phyloP scores from a whole-genome alignment of 768 basidiomycete genomes.

The Suillus occidentalis region DNA sequence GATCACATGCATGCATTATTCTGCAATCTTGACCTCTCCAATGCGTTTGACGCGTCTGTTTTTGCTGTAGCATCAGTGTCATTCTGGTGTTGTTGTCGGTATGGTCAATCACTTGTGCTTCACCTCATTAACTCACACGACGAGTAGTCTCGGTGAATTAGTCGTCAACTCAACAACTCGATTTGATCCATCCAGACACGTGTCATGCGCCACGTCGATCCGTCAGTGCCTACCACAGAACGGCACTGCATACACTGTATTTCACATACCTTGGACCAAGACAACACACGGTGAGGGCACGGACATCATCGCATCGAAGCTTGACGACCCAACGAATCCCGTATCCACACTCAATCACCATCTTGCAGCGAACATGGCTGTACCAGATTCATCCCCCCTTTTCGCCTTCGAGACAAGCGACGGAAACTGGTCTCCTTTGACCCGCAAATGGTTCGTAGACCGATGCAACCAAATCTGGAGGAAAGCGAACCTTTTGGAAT shows the following conservation, averaged over 20 bases:
- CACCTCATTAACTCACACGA: too few relatives aligned
- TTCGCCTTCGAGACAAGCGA: background rate
- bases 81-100: background rate
- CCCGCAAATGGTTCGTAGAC: fast-evolving
- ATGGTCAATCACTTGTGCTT: too few relatives aligned
- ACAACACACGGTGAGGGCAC: background rate
- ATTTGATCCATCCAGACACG: background rate
- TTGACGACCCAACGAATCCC: background rate
- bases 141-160: background rate
- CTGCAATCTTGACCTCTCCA: background rate
- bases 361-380: background rate
- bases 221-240: too few relatives aligned
- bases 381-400: background rate
- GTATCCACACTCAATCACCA: background rate
- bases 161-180: fast-evolving
- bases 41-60: background rate
- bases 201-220: too few relatives aligned
- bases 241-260: fast-evolving
- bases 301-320: fast-evolving
- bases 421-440: background rate
- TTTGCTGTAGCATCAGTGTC: background rate
- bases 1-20: background rate
- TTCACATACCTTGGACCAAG: background rate
- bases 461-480: background rate
- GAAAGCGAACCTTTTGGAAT: fast-evolving